Conservation (phyloP, 2,329 filamentous ascomycete genomes). For the Cladophialophora psammophila region DNA sequence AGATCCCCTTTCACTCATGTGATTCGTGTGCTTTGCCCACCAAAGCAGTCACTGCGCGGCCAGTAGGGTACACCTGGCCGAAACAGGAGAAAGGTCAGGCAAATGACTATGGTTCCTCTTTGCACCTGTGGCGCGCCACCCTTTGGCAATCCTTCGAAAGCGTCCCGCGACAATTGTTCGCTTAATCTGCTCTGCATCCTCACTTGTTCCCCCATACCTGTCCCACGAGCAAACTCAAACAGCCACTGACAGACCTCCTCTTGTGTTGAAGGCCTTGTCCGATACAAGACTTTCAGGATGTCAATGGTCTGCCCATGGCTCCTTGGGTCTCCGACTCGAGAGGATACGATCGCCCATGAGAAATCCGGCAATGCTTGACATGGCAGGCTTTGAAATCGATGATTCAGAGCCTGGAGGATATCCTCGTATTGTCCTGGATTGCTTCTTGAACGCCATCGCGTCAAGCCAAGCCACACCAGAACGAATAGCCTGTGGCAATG, state of each 20-base stretch:
- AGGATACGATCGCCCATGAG: constrained; percentile 17
- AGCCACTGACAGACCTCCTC: constrained; percentile 11
- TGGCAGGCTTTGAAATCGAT: constrained; percentile 8
- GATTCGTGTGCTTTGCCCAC: too few species aligned
- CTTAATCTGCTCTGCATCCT: background rate
- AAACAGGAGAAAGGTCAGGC: background rate
- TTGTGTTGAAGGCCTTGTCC: background rate
- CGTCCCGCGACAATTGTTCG: constrained; percentile 11
- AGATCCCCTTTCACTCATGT: background rate
- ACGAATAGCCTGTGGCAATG: constrained; percentile 17
- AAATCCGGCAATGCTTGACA: constrained; percentile 8
- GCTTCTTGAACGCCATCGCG: constrained; percentile 8
- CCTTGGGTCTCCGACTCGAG: background rate
- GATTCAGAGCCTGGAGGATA: background rate
- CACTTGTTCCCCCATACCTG: background rate
- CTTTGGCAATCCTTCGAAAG: constrained; percentile 1
- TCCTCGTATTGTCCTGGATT: constrained; percentile 6
- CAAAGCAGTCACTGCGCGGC: too few species aligned
- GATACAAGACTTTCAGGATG: constrained; percentile 13
- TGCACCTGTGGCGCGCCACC: background rate
- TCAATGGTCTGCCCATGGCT: constrained; percentile 11
- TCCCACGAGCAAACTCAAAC: constrained; percentile 1
- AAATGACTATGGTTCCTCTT: background rate
- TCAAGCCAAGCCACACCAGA: constrained; percentile 12
- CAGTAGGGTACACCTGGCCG: background rate